A percentile compares a stretch with the other conserved stretches of the same genome.
These are phyloP conservation scores for Ceriops decandra DNA, from an alignment of 345 rosid species.

Conservation along the genomic window DNA sequence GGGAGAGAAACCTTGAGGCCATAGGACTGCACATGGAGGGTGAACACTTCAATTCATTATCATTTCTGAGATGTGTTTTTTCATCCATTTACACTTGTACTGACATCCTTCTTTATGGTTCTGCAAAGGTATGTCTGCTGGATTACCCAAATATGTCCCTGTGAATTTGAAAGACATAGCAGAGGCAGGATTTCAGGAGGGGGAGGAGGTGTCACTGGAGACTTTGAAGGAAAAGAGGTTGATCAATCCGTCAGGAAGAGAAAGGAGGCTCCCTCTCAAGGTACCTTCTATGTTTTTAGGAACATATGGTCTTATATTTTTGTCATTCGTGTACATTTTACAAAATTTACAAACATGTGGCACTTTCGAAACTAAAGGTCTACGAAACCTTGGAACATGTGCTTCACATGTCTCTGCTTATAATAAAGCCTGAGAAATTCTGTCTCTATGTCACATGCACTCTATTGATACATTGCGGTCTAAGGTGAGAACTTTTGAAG, in stretches of 20 bases:
- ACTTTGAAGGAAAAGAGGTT: conserved; percentile 65
- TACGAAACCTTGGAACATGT: not conserved
- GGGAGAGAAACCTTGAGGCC: too few species aligned
- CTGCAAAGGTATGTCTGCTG: conserved; percentile 82
- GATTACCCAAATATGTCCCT: conserved; percentile 73
- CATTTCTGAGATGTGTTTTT: not conserved
- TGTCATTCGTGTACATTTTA: not conserved
- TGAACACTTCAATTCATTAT: too few species aligned
- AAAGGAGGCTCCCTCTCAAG: conserved; percentile 89
- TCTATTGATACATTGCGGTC: too few species aligned
- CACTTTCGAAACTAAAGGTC: not conserved
- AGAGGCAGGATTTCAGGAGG: conserved; percentile 76
- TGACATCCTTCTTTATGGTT: conserved; percentile 38
- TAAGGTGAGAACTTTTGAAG: too few species aligned
- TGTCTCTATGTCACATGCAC: too few species aligned
- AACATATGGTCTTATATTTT: conserved; percentile 37
- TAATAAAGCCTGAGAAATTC: too few species aligned
- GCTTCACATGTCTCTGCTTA: not conserved
- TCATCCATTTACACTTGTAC: not conserved
- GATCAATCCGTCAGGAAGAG: conserved; percentile 95
- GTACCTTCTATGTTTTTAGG: conserved; percentile 33
- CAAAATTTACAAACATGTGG: not conserved
- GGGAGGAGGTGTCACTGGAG: conserved; percentile 84
- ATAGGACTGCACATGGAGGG: too few species aligned
- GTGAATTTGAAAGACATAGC: conserved; percentile 69